A percentile compares a stretch with the other conserved stretches of the same genome.
phyloP scores from a whole-genome alignment of 2,329 filamentous ascomycete species.

The Colletotrichum cuscutae region DNA sequence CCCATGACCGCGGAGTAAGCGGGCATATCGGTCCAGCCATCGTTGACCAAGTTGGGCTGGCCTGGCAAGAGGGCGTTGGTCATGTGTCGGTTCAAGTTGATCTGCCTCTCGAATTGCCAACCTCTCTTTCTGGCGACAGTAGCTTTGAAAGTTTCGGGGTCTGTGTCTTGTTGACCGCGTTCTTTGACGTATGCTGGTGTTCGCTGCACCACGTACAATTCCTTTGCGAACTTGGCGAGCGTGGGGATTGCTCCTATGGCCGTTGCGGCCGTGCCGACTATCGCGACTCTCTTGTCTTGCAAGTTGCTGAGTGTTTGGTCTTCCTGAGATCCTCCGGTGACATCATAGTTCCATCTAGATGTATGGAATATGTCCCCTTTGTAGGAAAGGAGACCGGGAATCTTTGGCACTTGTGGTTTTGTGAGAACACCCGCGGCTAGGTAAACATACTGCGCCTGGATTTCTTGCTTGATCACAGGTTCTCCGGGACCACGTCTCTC shows the following conservation, averaged over 20 bases:
- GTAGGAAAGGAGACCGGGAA: slow-evolving; percentile 51
- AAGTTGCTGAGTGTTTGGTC: slow-evolving; percentile 55
- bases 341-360: slow-evolving; percentile 54
- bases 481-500: slow-evolving; percentile 38
- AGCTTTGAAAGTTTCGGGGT: slow-evolving; percentile 50
- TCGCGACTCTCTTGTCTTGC: slow-evolving; percentile 54
- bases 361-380: slow-evolving; percentile 56
- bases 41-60: slow-evolving; percentile 55
- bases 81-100: slow-evolving; percentile 51
- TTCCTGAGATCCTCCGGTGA: slow-evolving; percentile 52
- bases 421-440: background rate
- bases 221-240: slow-evolving; percentile 52
- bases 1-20: slow-evolving; percentile 51
- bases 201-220: slow-evolving; percentile 65
- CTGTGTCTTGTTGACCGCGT: slow-evolving; percentile 51
- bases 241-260: slow-evolving; percentile 55
- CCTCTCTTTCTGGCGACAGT: slow-evolving; percentile 49
- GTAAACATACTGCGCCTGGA: slow-evolving; percentile 35
- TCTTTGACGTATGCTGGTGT: slow-evolving; percentile 56
- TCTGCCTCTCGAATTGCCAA: slow-evolving; percentile 59
- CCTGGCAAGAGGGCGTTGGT: slow-evolving; percentile 45
- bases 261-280: slow-evolving; percentile 62
- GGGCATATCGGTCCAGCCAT: slow-evolving; percentile 57
- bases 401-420: slow-evolving; percentile 52
- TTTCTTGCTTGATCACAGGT: slow-evolving; percentile 20